Evolutionary conservation across 257 asterid species (phyloP).

Genomic region (Sherardia arvensis): DNA sequence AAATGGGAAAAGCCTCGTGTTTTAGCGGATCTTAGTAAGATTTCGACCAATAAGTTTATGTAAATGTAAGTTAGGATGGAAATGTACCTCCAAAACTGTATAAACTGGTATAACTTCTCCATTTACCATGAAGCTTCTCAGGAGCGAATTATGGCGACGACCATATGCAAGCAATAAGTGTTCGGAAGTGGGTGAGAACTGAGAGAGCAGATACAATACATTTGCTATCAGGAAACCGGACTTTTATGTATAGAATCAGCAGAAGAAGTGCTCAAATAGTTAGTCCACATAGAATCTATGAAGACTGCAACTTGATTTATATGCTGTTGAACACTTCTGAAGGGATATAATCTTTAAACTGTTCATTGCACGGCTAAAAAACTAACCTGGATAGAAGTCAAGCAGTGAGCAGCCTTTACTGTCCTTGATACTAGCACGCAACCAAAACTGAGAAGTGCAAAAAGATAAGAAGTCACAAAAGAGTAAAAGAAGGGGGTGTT

Average conservation of each 20-base stretch:
- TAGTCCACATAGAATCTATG: not conserved
- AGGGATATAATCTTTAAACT: not conserved
- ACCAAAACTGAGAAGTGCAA: slow-evolving; percentile 55
- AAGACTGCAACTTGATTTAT: not conserved
- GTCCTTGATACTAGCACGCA: slow-evolving; percentile 76
- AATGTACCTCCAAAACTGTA: slow-evolving; percentile 60
- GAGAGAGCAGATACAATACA: slow-evolving; percentile 14
- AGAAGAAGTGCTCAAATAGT: not conserved
- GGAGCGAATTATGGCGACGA: slow-evolving; percentile 75
- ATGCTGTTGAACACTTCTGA: not conserved
- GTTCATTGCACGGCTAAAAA: slow-evolving; percentile 8
- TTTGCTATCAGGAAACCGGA: not conserved
- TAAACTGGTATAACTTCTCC: slow-evolving; percentile 65
- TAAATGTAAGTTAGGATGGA: not conserved
- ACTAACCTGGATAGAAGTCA: slow-evolving; percentile 91
- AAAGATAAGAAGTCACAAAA: not conserved
- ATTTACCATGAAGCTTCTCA: slow-evolving; percentile 64
- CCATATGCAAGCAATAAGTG: slow-evolving; percentile 85
- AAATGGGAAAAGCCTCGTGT: not conserved
- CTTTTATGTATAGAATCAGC: not conserved
- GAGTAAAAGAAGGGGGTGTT: not conserved
- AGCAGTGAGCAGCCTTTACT: slow-evolving; percentile 95
- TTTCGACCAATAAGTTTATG: not conserved
- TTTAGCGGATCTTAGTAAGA: too few relatives aligned
- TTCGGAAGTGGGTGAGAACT: slow-evolving; percentile 85